Evolutionary conservation across 192 early-diverging fungal genomes (phyloP), one percentile per base, ranked within the genome.

Genomic region (Podila clonocystis): DNA sequence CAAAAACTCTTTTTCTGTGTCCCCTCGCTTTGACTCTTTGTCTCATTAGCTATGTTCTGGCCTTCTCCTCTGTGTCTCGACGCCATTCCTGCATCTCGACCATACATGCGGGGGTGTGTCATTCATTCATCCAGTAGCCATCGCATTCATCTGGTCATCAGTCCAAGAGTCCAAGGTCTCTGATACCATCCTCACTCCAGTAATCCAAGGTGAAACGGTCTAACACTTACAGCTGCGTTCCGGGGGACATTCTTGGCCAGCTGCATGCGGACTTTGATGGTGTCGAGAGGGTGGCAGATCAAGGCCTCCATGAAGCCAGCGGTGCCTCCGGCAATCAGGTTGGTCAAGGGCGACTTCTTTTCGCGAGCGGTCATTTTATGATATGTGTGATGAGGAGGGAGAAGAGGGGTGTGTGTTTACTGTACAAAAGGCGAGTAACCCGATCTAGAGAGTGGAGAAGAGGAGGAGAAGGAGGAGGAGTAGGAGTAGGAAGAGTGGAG

Each of bases 221-320:
- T 50, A 70, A 33, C 33, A 83, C 84, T 80, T 87, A 91, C 91
- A 65, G 80, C 71, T 34, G 85, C 85, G 49, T 82, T 85, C 50
- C 88, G 85, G 36, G 83, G 75, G 69, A 85, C 85, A 63, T 85
- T 91, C 72, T 92, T 93, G 59, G 91, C 88, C 61, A 97, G 87
- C 82, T 97, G 97, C 92, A 97, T 94, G 61, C 97, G 90, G 58
- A 98, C 97, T 86, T 98, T 98, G 86, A 98, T 96, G 31, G 97
- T 98, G 83, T 99, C 97, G 49, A 99, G 86, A 31, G 96, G 96
- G 72, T 99, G 94, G 83, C 96, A 99, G 64, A 89, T 89, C 60
- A 94, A 83, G 22, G 96, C 93, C 83, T 99, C 96, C 84, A 91
- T 94, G 67, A 94, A 90, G 20, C 96, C 97, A 0, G 97, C 97